Percentiles rank a stretch among this genome's conserved stretches.
phyloP scores from a whole-genome alignment of 371 early-diverging fungal species.

The Dinochytrium kinnereticum region DNA sequence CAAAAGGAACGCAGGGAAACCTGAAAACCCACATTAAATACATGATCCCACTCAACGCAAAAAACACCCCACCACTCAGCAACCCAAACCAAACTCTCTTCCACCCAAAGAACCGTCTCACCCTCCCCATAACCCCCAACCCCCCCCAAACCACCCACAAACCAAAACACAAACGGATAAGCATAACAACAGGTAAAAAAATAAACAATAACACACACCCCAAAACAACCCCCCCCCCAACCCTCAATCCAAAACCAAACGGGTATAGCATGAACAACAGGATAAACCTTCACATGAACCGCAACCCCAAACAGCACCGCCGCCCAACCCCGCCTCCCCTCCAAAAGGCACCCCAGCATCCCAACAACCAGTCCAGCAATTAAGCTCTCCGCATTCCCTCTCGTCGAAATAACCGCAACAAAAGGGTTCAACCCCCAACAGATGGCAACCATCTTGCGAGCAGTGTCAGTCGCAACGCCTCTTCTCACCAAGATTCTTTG shows the following conservation, averaged over 20 bases:
- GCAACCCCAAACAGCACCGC: constrained; percentile 86
- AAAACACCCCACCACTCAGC: constrained; percentile 72
- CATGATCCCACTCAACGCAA: constrained; percentile 72
- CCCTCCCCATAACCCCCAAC: background rate
- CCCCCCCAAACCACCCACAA: constrained; percentile 12
- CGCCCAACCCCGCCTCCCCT: constrained; percentile 57
- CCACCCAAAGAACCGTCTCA: constrained; percentile 20
- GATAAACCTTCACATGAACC: constrained; percentile 97
- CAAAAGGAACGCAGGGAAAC: background rate
- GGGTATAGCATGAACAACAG: constrained; percentile 88
- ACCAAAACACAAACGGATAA: background rate
- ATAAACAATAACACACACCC: no score
- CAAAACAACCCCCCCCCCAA: no score
- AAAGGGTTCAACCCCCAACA: constrained; percentile 93
- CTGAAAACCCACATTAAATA: constrained; percentile 61
- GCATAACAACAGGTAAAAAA: no score
- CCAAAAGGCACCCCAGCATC: constrained; percentile 71
- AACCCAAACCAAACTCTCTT: constrained; percentile 32
- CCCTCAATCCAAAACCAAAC: constrained; percentile 48
- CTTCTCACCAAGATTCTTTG: constrained; percentile 17
- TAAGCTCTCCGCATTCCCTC: constrained; percentile 93
- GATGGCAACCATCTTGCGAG: constrained; percentile 45
- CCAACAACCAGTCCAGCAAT: constrained; percentile 78
- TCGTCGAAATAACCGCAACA: constrained; percentile 93
- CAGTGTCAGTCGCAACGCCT: background rate